Conservation (phyloP, 345 rosid genomes). For the Balakata baccata region DNA sequence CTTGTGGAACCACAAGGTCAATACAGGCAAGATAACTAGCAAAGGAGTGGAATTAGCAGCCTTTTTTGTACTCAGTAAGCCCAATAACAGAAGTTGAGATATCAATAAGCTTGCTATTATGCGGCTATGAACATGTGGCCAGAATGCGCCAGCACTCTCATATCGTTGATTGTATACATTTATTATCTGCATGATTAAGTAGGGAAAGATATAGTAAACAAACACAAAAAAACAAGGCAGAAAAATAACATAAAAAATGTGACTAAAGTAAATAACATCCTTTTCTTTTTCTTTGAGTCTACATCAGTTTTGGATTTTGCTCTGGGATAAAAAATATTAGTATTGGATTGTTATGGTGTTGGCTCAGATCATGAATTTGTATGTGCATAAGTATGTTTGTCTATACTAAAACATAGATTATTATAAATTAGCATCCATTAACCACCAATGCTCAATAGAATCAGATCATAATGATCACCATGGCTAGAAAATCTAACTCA, state of each 20-base stretch:
- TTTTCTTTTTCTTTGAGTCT: background rate
- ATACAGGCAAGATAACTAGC: slow-evolving; percentile 67
- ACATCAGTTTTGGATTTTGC: background rate
- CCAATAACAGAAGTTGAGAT: slow-evolving; percentile 82
- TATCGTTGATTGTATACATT: slow-evolving; percentile 90
- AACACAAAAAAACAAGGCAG: background rate
- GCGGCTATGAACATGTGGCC: slow-evolving; percentile 94
- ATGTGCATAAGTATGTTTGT: background rate
- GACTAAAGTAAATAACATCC: background rate
- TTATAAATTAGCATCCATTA: background rate
- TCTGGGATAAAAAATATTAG: background rate
- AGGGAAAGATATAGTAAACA: background rate
- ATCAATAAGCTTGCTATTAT: slow-evolving; percentile 79
- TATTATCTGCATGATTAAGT: slow-evolving; percentile 50
- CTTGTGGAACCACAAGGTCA: slow-evolving; percentile 80
- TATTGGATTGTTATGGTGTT: background rate
- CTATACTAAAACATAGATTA: background rate
- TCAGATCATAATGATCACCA: no score
- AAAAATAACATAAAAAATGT: background rate
- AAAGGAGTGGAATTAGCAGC: slow-evolving; percentile 92
- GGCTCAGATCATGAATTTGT: background rate
- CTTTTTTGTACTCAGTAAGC: slow-evolving; percentile 77
- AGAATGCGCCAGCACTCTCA: slow-evolving; percentile 94
- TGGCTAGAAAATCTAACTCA: background rate
- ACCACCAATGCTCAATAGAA: background rate